phyloP scores from a whole-genome alignment of 108 stramenopile species.

The Discostella pseudostelligera region DNA sequence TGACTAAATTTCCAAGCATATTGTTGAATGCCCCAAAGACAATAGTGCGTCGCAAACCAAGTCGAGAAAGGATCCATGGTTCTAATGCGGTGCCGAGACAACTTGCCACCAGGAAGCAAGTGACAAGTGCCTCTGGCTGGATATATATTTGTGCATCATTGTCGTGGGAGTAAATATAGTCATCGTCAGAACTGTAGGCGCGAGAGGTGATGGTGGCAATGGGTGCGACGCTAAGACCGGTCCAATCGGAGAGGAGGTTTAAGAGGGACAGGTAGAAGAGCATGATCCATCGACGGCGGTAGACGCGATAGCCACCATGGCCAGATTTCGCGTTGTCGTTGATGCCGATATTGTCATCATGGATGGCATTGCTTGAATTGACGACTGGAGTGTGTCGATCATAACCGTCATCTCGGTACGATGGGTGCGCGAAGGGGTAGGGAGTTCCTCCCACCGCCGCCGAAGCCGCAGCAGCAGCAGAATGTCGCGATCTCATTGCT shows the following conservation, averaged over 20 bases:
- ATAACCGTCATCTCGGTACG: not conserved
- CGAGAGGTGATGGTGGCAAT: slow-evolving; percentile 31
- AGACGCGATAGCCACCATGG: slow-evolving; percentile 59
- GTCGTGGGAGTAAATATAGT: slow-evolving; percentile 14
- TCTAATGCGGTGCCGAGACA: slow-evolving; percentile 71
- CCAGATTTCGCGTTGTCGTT: not conserved
- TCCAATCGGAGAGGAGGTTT: slow-evolving; percentile 65
- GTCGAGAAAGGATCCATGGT: slow-evolving; percentile 72
- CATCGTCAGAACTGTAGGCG: slow-evolving; percentile 29
- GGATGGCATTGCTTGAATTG: not conserved
- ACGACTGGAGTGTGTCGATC: not conserved
- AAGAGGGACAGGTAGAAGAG: slow-evolving; percentile 83
- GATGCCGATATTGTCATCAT: not conserved
- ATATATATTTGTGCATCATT: slow-evolving; percentile 65
- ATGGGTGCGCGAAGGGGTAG: too few species aligned
- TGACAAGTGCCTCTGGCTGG: slow-evolving; percentile 75
- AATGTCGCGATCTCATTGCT: too few species aligned
- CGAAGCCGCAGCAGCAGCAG: too few species aligned
- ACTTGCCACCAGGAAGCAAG: slow-evolving; percentile 71
- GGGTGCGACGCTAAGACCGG: slow-evolving; percentile 32
- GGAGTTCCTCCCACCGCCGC: too few species aligned
- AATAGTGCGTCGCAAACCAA: slow-evolving; percentile 75
- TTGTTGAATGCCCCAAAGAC: slow-evolving; percentile 71
- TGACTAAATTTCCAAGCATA: slow-evolving; percentile 80
- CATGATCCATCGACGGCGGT: slow-evolving; percentile 84